These are phyloP conservation scores for Termitomyces sp. DNA, from an alignment of 768 basidiomycete genomes.

Conservation along the genomic window DNA sequence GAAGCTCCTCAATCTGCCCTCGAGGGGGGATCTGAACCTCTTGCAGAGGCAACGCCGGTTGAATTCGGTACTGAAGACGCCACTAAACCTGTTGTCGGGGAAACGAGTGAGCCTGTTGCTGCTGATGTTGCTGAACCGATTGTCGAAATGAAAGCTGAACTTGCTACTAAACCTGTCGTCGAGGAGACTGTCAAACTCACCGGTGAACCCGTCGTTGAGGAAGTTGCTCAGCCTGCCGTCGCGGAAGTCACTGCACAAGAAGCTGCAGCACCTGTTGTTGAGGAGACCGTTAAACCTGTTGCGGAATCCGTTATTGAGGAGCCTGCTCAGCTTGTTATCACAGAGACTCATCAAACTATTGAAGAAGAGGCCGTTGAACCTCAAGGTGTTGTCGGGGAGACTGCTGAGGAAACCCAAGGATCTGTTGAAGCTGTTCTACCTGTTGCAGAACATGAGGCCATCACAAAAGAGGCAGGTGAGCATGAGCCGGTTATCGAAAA, in stretches of 20 bases:
- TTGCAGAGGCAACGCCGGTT: neutral
- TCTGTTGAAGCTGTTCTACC: neutral
- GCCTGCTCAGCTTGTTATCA: neutral
- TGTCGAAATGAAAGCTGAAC: neutral
- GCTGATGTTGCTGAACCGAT: neutral
- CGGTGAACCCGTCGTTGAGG: neutral
- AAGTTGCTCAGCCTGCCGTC: neutral
- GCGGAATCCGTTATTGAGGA: neutral
- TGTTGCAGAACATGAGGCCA: slow-evolving; percentile 5
- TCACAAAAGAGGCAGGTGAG: neutral
- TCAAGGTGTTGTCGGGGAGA: neutral
- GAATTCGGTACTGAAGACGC: neutral
- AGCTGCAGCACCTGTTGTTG: neutral
- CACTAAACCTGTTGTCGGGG: neutral
- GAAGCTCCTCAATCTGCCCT: slow-evolving; percentile 12
- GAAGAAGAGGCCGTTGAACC: neutral
- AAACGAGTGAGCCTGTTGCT: neutral
- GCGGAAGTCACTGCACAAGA: neutral
- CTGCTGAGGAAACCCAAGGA: neutral
- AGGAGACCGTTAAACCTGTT: neutral
- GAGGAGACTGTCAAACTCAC: neutral
- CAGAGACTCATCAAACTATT: neutral
- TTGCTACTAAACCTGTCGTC: neutral
- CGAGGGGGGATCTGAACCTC: neutral
- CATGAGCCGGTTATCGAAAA: neutral